Conservation (phyloP, 352 stramenopile genomes). For the Pythium chondricola region DNA sequence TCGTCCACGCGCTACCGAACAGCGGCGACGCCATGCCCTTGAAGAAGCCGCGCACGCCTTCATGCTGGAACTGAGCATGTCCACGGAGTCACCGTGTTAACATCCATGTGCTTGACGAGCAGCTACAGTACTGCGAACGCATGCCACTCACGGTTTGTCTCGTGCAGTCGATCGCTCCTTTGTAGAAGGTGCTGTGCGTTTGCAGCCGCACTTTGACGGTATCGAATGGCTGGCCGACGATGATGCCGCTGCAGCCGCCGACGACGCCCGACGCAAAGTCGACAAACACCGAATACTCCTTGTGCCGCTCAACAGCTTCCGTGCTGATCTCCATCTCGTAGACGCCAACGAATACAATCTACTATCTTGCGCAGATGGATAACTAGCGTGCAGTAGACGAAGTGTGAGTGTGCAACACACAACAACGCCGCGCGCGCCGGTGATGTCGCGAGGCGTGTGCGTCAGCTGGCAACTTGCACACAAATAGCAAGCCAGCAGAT, state of each 20-base stretch:
- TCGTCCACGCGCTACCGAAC: constrained; percentile 78
- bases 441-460: not conserved
- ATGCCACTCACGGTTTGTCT: constrained; percentile 37
- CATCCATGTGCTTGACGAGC: too few species aligned
- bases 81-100: too few species aligned
- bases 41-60: constrained; percentile 76
- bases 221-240: constrained; percentile 58
- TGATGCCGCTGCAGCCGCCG: constrained; percentile 42
- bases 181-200: constrained; percentile 54
- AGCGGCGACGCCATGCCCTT: constrained; percentile 81
- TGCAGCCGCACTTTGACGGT: constrained; percentile 62
- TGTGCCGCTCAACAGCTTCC: constrained; percentile 21
- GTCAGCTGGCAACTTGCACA: constrained; percentile 1
- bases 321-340: constrained; percentile 15
- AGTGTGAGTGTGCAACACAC: too few species aligned
- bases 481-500: not conserved
- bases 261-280: constrained; percentile 47
- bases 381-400: too few species aligned
- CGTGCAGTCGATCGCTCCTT: constrained; percentile 37
- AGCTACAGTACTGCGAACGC: too few species aligned
- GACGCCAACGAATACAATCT: too few species aligned
- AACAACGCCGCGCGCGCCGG: too few species aligned
- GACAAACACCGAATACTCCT: constrained; percentile 43
- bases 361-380: too few species aligned
- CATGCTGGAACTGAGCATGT: constrained; percentile 40